Conservation (phyloP, 2,329 filamentous ascomycete genomes). For the Fusarium brevicatenulatum region DNA sequence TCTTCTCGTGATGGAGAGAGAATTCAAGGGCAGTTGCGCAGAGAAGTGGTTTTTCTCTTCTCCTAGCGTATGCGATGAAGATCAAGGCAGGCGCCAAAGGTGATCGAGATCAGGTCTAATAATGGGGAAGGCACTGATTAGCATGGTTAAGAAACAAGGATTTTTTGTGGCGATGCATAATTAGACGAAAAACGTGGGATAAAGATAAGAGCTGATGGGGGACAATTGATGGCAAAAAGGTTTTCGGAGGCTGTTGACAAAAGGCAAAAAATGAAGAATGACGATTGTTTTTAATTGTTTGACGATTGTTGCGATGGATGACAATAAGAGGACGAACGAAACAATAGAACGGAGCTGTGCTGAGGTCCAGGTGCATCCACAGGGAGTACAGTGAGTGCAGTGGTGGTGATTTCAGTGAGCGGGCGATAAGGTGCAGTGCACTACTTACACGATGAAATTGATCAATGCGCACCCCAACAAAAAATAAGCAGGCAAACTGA, state of each 20-base stretch:
- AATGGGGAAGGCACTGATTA: constrained; percentile 41
- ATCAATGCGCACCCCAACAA: constrained; percentile 21
- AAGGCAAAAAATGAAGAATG: not conserved
- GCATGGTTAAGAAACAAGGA: constrained; percentile 29
- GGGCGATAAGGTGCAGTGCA: not conserved
- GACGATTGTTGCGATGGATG: not conserved
- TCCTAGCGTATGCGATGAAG: constrained; percentile 36
- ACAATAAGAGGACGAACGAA: not conserved
- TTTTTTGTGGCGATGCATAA: constrained; percentile 21
- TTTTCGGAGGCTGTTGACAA: not conserved
- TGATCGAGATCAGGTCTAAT: constrained; percentile 34
- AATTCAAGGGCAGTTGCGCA: constrained; percentile 6
- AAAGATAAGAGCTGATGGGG: not conserved
- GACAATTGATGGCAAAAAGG: not conserved
- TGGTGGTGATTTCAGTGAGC: not conserved
- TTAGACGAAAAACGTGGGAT: not conserved
- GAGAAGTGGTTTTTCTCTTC: constrained; percentile 6
- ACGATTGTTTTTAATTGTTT: constrained; percentile 2
- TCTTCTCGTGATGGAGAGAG: constrained; percentile 20
- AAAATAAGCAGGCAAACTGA: constrained; percentile 8
- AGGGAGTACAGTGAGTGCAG: constrained; percentile 13
- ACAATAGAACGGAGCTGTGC: not conserved
- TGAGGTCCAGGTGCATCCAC: constrained; percentile 1
- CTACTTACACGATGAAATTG: constrained; percentile 37
- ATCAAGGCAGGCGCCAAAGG: constrained; percentile 20